Evolutionary conservation across 1,139 yeast species (phyloP), one percentile per base, ranked within the genome.

Genomic region (Pneumocystis oryctolagi): DNA sequence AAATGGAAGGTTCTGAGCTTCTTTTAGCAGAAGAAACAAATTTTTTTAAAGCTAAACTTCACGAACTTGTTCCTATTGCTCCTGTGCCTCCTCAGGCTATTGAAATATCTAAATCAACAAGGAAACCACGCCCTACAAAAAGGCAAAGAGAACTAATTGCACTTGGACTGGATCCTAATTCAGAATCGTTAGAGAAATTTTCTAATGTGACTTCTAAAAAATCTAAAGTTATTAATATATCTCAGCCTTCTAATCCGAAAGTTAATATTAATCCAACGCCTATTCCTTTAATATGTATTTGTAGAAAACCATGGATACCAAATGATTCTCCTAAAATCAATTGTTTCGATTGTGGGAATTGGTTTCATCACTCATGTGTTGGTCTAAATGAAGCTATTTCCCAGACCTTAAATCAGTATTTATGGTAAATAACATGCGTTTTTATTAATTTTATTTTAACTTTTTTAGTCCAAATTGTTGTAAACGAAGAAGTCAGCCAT

Each of bases 1-100:
- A 80, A 67, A 67, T 80, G 42, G 78, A 76, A 63, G 84, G 82
- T 14, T 70, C 66, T 12, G 69, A 68, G 39, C 62, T 68, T 5
- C 35, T 65, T 58, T 61, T 68, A 14, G 60, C 63, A 16, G 63
- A 61, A 34, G 69, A 67, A 56, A 66, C 65, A 32, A 66, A 67
- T 34, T 62, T 58, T 34, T 65, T 67, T 37, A 66, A 68, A 18
- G 61, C 59, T 42, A 65, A 64, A 62, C 59, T 66, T n/a, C 68
- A 67, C 60, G 62, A 61, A 55, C 65, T 39, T 39, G 62, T 62
- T 12, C 65, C 65, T 58, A 66, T 64, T 53, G 62, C 62, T 12
- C 66, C 63, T 14, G 39, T 37, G 8, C 67, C 68, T 16, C 68
- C 68, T 31, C 68, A 64, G 6, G 58, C 57, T 56, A 66, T 67